These are phyloP conservation scores for Boeremia lycopersici DNA, from an alignment of 2,329 filamentous ascomycete genomes.

Conservation along the genomic window DNA sequence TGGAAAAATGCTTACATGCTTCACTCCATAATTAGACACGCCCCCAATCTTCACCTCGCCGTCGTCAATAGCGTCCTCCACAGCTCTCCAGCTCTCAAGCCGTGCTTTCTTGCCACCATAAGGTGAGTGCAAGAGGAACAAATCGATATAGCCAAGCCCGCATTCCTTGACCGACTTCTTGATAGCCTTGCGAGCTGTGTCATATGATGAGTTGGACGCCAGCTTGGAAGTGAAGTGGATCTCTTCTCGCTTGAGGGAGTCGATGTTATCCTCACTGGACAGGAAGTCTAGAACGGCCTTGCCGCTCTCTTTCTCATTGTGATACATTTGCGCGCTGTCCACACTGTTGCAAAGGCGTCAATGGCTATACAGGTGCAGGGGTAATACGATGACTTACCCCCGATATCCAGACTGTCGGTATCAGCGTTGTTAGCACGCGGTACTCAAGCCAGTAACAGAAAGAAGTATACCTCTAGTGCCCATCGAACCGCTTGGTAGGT, in stretches of 20 bases:
- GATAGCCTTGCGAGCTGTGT: constrained; percentile 70
- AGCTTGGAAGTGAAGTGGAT: constrained; percentile 84
- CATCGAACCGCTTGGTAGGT: constrained; percentile 63
- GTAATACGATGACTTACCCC: constrained; percentile 39
- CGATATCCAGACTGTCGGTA: constrained; percentile 53
- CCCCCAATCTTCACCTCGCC: constrained; percentile 75
- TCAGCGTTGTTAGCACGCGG: constrained; percentile 22
- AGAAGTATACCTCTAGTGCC: constrained; percentile 58
- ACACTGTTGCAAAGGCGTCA: constrained; percentile 47
- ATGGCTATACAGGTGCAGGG: constrained; percentile 22
- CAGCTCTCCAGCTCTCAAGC: constrained; percentile 74
- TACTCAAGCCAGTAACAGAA: constrained; percentile 17
- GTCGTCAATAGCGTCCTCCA: constrained; percentile 75
- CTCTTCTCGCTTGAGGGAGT: constrained; percentile 66
- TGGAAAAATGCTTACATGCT: constrained; percentile 62
- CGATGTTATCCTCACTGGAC: constrained; percentile 52
- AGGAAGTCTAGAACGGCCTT: constrained; percentile 67
- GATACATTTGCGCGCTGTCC: constrained; percentile 67
- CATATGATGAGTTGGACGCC: constrained; percentile 69
- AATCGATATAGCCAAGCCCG: constrained; percentile 75
- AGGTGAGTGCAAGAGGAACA: constrained; percentile 80
- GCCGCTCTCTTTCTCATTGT: constrained; percentile 75
- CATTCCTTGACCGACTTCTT: constrained; percentile 67
- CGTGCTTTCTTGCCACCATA: constrained; percentile 74
- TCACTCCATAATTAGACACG: constrained; percentile 78